Percentiles rank a stretch among this genome's conserved stretches.
Evolutionary conservation across 306 rosid species (phyloP).

Genomic region (Rubus idaeus): DNA sequence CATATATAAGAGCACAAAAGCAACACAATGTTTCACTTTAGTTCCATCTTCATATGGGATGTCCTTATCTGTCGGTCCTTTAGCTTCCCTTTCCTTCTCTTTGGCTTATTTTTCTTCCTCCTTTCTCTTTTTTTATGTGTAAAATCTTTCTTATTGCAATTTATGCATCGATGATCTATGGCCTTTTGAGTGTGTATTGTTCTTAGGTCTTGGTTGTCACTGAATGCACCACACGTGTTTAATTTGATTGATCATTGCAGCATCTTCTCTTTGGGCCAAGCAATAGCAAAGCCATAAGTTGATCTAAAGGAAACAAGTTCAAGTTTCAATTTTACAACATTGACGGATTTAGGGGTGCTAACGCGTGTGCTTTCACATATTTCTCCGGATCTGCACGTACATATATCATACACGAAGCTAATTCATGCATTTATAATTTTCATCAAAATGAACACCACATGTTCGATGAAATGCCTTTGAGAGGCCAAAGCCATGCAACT

Average conservation of each 20-base stretch:
- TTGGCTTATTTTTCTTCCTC: slow-evolving; percentile 13
- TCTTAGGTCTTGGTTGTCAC: slow-evolving; percentile 28
- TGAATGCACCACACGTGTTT: slow-evolving; percentile 33
- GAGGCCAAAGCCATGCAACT: neutral
- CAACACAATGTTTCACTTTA: slow-evolving; percentile 24
- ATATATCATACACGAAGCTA: no score
- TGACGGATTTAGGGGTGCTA: neutral
- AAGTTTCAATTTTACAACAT: neutral
- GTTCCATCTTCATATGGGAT: slow-evolving; percentile 21
- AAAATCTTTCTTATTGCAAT: neutral
- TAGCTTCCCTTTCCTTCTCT: slow-evolving; percentile 1
- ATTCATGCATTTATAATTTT: no score
- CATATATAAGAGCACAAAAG: neutral
- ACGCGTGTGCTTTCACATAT: no score
- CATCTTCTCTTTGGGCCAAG: neutral
- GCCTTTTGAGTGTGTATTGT: slow-evolving; percentile 15
- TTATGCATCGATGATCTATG: neutral
- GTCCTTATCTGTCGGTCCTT: slow-evolving; percentile 40
- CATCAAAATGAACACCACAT: neutral
- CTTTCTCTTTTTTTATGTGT: neutral
- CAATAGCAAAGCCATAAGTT: neutral
- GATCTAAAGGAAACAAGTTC: neutral
- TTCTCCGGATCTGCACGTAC: no score
- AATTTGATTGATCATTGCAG: neutral
- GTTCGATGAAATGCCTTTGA: neutral